phyloP scores from a whole-genome alignment of 2,329 filamentous ascomycete species.

The Ophiostoma piceae region DNA sequence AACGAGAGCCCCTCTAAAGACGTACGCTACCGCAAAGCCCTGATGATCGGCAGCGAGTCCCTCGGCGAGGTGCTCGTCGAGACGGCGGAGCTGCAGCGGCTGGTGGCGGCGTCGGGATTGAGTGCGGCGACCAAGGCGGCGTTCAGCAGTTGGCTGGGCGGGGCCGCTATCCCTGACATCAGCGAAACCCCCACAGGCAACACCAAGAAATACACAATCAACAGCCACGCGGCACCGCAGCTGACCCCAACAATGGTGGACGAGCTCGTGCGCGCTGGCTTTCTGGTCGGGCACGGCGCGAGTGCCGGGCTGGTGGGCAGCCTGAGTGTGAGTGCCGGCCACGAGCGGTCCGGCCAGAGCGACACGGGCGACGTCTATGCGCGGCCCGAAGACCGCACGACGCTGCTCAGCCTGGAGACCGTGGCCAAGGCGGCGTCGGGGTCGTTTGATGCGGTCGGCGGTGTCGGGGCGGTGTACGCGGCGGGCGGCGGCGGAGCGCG shows the following conservation, averaged over 20 bases:
- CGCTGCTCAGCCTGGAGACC: slow-evolving; percentile 55
- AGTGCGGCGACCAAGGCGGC: slow-evolving; percentile 43
- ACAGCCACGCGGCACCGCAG: slow-evolving; percentile 22
- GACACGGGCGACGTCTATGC: slow-evolving; percentile 37
- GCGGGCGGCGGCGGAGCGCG: slow-evolving; percentile 50
- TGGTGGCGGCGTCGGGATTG: slow-evolving; percentile 39
- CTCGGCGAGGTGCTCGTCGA: slow-evolving; percentile 58
- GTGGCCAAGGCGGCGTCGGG: slow-evolving; percentile 64
- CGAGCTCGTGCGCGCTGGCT: slow-evolving; percentile 59
- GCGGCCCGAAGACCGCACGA: slow-evolving; percentile 50
- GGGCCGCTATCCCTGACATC: slow-evolving; percentile 28
- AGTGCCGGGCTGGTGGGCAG: slow-evolving; percentile 16
- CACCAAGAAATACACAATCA: slow-evolving; percentile 28
- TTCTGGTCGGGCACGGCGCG: slow-evolving; percentile 52
- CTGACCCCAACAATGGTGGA: slow-evolving; percentile 47
- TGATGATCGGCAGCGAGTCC: slow-evolving; percentile 24
- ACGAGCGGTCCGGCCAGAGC: slow-evolving; percentile 21
- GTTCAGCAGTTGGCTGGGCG: slow-evolving; percentile 51
- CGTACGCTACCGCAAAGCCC: slow-evolving; percentile 43
- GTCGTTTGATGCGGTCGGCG: slow-evolving; percentile 63
- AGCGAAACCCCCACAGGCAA: neutral
- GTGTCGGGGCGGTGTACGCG: slow-evolving; percentile 58
- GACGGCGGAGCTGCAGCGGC: slow-evolving; percentile 48
- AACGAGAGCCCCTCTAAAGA: slow-evolving; percentile 32
- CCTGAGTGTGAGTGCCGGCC: slow-evolving; percentile 29